Evolutionary conservation across 495 filamentous ascomycete species (phyloP).

Genomic region (Penicillium simplicissimum): DNA sequence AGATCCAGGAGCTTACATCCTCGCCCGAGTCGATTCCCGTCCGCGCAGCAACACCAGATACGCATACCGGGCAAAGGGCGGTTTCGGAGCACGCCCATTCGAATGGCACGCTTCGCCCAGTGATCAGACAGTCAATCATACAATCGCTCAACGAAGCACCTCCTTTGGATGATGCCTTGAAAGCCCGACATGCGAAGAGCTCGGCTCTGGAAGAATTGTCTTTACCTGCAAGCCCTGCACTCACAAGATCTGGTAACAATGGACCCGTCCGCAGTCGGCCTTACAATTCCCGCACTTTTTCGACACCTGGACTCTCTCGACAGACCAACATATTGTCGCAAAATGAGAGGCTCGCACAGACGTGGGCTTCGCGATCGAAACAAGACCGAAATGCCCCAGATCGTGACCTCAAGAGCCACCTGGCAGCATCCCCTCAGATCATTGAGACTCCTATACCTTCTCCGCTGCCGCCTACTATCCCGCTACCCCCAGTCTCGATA

Average conservation of each 20-base stretch:
- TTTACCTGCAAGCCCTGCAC: slow-evolving; percentile 22
- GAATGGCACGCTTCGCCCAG: slow-evolving; percentile 10
- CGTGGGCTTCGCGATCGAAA: slow-evolving; percentile 41
- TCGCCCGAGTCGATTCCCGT: slow-evolving; percentile 55
- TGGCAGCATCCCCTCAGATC: slow-evolving; percentile 30
- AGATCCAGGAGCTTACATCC: slow-evolving; percentile 57
- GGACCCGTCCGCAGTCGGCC: slow-evolving; percentile 32
- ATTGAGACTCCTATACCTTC: slow-evolving; percentile 54
- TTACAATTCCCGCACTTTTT: slow-evolving; percentile 36
- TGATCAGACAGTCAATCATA: slow-evolving; percentile 17
- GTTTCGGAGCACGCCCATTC: slow-evolving; percentile 27
- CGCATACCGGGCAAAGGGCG: slow-evolving; percentile 24
- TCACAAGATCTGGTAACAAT: slow-evolving; percentile 14
- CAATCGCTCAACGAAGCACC: slow-evolving; percentile 23
- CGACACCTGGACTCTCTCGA: slow-evolving; percentile 36
- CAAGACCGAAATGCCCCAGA: slow-evolving; percentile 41
- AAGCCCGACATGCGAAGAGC: slow-evolving; percentile 30
- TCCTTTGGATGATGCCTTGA: slow-evolving; percentile 17
- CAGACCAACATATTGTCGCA: slow-evolving; percentile 22
- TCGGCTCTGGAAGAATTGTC: slow-evolving; percentile 27
- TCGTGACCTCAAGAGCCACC: slow-evolving; percentile 40
- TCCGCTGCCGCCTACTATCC: slow-evolving; percentile 68
- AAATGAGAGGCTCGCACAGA: slow-evolving; percentile 41
- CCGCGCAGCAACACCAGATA: slow-evolving; percentile 29
- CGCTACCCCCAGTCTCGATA: slow-evolving; percentile 81